These are phyloP conservation scores for Phytophthora agathidicida DNA, from an alignment of 352 stramenopile species.

Conservation along the genomic window DNA sequence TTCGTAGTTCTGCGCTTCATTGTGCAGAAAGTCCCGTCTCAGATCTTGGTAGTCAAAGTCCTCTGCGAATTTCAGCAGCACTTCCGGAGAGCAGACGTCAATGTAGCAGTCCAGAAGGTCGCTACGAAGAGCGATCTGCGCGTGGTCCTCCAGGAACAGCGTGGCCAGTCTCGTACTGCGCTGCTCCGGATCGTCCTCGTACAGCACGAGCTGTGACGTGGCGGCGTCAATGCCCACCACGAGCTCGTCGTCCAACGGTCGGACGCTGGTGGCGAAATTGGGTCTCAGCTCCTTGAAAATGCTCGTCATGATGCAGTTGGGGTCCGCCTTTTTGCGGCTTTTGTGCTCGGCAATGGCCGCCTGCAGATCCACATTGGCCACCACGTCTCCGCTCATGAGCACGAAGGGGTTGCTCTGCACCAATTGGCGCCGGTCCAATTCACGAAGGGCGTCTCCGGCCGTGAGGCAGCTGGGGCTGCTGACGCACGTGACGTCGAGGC, in stretches of 20 bases:
- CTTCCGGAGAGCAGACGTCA: slow-evolving; percentile 98
- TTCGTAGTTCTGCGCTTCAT: slow-evolving; percentile 98
- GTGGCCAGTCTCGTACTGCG: slow-evolving; percentile 60
- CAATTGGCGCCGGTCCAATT: slow-evolving; percentile 95
- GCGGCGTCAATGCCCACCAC: slow-evolving; percentile 77
- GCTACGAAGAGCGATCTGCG: slow-evolving; percentile 88
- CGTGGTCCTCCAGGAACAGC: slow-evolving; percentile 85
- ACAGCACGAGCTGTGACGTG: slow-evolving; percentile 87
- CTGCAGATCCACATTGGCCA: slow-evolving; percentile 96
- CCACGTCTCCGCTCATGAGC: slow-evolving; percentile 95
- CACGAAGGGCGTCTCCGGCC: slow-evolving; percentile 94
- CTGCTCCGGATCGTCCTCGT: slow-evolving; percentile 71
- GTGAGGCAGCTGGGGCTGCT: slow-evolving; percentile 87
- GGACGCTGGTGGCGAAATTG: slow-evolving; percentile 59
- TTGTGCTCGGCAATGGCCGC: slow-evolving; percentile 77
- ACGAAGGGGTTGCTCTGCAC: slow-evolving; percentile 98
- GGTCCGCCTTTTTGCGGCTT: slow-evolving; percentile 89
- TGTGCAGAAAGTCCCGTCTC: slow-evolving; percentile 94
- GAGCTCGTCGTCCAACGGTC: slow-evolving; percentile 82
- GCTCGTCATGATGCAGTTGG: slow-evolving; percentile 95
- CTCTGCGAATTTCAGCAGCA: slow-evolving; percentile 97
- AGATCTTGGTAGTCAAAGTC: slow-evolving; percentile 99
- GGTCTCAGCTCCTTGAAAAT: slow-evolving; percentile 92
- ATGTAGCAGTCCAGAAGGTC: slow-evolving; percentile 98
- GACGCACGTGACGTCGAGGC: slow-evolving; percentile 72